A percentile compares a stretch with the other conserved stretches of the same genome.
These are phyloP conservation scores for Dactylellina cionopaga DNA, from an alignment of 2,329 filamentous ascomycete species.

Conservation along the genomic window DNA sequence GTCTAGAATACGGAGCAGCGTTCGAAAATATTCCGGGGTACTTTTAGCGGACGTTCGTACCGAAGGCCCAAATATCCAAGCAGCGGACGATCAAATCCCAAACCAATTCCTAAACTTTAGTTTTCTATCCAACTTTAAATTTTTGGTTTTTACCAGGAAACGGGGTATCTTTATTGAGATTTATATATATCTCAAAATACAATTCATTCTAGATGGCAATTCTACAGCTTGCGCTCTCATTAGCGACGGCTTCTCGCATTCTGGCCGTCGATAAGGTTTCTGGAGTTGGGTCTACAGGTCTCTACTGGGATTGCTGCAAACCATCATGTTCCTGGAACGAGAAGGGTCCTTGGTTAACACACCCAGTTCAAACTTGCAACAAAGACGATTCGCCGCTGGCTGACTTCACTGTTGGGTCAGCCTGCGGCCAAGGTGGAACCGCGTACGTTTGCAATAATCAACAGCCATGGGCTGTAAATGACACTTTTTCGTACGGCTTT, in stretches of 20 bases:
- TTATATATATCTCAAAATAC: not conserved
- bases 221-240: constrained; percentile 15
- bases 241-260: constrained; percentile 24
- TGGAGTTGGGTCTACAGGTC: constrained; percentile 59
- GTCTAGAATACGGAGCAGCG: constrained; percentile 2
- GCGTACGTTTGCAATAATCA: constrained; percentile 72
- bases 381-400: constrained; percentile 42
- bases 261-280: constrained; percentile 22
- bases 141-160: constrained; percentile 5
- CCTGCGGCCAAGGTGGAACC: constrained; percentile 69
- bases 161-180: not conserved
- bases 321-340: constrained; percentile 68
- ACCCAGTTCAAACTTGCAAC: constrained; percentile 55
- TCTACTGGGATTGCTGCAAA: constrained; percentile 74
- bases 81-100: constrained; percentile 27
- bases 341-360: constrained; percentile 53
- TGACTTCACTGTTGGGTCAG: constrained; percentile 39
- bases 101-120: constrained; percentile 11
- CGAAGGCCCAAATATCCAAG: constrained; percentile 31
- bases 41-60: constrained; percentile 35
- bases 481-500: constrained; percentile 69
- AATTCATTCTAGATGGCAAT: constrained; percentile 29
- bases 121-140: constrained; percentile 2
- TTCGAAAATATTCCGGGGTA: constrained; percentile 44
- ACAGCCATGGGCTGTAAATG: constrained; percentile 71